Evolutionary conservation across 2,329 filamentous ascomycete genomes (phyloP), one percentile per base, ranked within the genome.

Genomic region (Colletotrichum falcatum): DNA sequence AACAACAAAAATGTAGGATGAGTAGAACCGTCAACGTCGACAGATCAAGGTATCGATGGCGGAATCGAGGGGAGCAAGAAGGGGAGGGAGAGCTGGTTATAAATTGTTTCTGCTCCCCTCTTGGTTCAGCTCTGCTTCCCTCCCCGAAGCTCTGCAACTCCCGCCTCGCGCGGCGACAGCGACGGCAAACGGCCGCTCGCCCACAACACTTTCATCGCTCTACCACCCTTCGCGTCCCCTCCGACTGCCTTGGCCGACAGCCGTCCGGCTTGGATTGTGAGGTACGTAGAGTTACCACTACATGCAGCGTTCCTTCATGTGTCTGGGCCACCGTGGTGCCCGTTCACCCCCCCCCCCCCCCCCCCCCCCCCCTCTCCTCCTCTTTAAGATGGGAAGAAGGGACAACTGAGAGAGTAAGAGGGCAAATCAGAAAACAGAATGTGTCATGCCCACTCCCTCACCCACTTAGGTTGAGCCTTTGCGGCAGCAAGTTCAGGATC

Each of bases 101-200:
- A 70, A 70, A 70, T 70, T 48, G 51, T 70, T 70, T 61, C 65
- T 69, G 26, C 54, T 20, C 18, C n/a, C 62, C 62, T 42, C 58
- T 59, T 56, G 30, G 44, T 65, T 44, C 55, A 56, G 59, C 59
- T 64, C 30, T 49, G 16, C 51, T 67, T 33, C 53, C 53, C 61
- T 64, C 44, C 46, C 66, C 48, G 66, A 71, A 71, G 69, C 69
- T 71, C 69, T 71, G 69, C 69, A 71, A 71, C 69, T 71, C 54
- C 44, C 30, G 44, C 59, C 39, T 61, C 33, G n/a, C 42, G 30
- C 59, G 44, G 44, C 59, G 26, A 61, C 33, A 46, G 59, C 44
- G 11, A 61, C 59, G 59, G 59, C 59, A 61, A 61, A 35, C 44
- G 44, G 65, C 65, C 65, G 64, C 46, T 53, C 60, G 14, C 48